These are phyloP conservation scores for Microcyclospora tardicrescens DNA, from an alignment of 2,329 filamentous ascomycete species.

Conservation along the genomic window DNA sequence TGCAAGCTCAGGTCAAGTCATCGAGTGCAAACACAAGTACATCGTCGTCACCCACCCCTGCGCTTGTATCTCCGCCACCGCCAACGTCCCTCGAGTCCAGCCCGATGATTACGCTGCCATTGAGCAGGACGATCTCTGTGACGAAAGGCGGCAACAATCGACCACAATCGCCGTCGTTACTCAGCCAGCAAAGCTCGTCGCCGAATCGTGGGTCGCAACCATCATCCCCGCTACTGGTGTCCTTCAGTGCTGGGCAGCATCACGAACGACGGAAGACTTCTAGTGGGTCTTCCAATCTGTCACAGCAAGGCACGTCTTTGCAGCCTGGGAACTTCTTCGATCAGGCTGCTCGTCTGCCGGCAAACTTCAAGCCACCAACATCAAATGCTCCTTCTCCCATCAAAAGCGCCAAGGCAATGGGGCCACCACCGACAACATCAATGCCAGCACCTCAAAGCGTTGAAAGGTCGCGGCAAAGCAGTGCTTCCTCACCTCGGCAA, in stretches of 20 bases:
- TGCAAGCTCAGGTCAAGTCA: conserved; percentile 52
- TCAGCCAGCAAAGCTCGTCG: conserved; percentile 71
- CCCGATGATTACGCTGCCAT: conserved; percentile 63
- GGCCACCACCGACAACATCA: conserved; percentile 32
- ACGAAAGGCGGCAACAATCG: conserved; percentile 59
- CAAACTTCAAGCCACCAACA: conserved; percentile 35
- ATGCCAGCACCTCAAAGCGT: neutral
- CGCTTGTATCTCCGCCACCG: conserved; percentile 42
- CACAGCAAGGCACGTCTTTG: conserved; percentile 58
- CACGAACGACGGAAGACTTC: conserved; percentile 84
- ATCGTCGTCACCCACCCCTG: conserved; percentile 8
- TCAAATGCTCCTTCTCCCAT: conserved; percentile 44
- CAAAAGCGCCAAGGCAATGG: conserved; percentile 33
- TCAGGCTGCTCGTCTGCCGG: conserved; percentile 44
- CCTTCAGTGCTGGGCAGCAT: conserved; percentile 76
- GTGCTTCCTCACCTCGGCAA: conserved; percentile 46
- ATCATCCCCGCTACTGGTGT: conserved; percentile 86
- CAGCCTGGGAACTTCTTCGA: conserved; percentile 64
- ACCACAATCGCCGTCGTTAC: conserved; percentile 72
- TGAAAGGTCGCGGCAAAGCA: conserved; percentile 12
- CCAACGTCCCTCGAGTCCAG: conserved; percentile 69
- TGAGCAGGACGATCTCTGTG: conserved; percentile 72
- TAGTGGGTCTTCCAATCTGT: conserved; percentile 71
- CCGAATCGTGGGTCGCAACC: conserved; percentile 74
- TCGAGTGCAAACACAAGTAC: conserved; percentile 28